phyloP scores from a whole-genome alignment of 441 rosid species.

The Populus hybrid region DNA sequence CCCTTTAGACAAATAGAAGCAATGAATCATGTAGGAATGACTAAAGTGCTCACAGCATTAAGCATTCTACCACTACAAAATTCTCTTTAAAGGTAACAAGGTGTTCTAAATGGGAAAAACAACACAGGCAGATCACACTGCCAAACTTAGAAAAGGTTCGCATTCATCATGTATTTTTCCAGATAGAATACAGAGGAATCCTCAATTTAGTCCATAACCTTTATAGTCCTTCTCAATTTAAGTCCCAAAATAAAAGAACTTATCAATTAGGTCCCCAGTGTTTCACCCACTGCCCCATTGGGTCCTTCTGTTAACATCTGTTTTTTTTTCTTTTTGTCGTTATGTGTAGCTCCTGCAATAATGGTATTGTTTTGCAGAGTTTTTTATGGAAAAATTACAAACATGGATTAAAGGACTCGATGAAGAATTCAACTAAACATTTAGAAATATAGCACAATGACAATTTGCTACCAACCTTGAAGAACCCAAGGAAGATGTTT shows the following conservation, averaged over 20 bases:
- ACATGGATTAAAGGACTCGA: background rate
- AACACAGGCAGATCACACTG: background rate
- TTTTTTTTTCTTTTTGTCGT: background rate
- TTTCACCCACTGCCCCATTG: background rate
- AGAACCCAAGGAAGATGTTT: slow-evolving; percentile 53
- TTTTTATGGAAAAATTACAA: background rate
- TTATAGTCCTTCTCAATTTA: background rate
- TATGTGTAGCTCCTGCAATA: background rate
- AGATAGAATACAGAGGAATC: background rate
- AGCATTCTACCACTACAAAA: background rate
- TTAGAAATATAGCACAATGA: background rate
- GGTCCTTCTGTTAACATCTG: background rate
- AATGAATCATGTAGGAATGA: background rate
- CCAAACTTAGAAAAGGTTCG: background rate
- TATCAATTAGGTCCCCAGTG: background rate
- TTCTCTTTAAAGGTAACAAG: background rate
- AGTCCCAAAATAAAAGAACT: background rate
- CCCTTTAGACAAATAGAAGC: background rate
- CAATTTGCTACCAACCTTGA: slow-evolving; percentile 45
- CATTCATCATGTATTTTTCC: background rate
- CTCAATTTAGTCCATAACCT: background rate
- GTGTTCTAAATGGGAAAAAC: background rate
- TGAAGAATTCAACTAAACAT: background rate
- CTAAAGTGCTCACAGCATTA: background rate
- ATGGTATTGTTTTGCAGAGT: background rate